Conservation (phyloP, 2,329 filamentous ascomycete genomes). For the Stromatinia cepivora region DNA sequence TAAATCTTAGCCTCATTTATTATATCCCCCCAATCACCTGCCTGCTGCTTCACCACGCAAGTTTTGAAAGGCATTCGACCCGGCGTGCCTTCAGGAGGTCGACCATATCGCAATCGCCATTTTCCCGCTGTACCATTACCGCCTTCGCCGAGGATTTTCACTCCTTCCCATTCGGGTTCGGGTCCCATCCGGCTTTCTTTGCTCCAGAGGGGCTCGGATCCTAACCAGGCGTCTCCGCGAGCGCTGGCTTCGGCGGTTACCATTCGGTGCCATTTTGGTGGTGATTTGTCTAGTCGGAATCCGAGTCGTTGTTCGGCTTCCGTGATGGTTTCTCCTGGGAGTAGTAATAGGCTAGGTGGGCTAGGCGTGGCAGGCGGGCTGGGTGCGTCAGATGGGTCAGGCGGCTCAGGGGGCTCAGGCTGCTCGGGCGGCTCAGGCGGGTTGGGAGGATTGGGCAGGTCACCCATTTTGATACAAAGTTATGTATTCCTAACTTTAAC, state of each 20-base stretch:
- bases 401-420: too few species aligned
- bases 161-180: not conserved
- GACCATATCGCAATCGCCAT: not conserved
- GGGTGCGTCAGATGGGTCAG: too few species aligned
- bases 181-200: not conserved
- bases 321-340: not conserved
- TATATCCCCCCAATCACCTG: not conserved
- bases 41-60: slow-evolving; percentile 10
- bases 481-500: not conserved
- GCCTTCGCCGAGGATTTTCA: slow-evolving; percentile 1
- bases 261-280: not conserved
- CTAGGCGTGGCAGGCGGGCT: too few species aligned
- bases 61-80: not conserved
- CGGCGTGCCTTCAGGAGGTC: not conserved
- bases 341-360: not conserved
- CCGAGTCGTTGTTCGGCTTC: not conserved
- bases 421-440: too few species aligned
- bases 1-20: not conserved
- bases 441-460: too few species aligned
- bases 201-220: not conserved
- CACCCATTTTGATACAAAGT: not conserved
- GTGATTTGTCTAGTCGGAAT: not conserved
- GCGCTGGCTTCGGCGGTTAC: not conserved
- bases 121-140: not conserved
- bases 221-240: not conserved